Evolutionary conservation across 306 rosid species (phyloP), one percentile per base, ranked within the genome.

Genomic region (Fragaria ananassa): DNA sequence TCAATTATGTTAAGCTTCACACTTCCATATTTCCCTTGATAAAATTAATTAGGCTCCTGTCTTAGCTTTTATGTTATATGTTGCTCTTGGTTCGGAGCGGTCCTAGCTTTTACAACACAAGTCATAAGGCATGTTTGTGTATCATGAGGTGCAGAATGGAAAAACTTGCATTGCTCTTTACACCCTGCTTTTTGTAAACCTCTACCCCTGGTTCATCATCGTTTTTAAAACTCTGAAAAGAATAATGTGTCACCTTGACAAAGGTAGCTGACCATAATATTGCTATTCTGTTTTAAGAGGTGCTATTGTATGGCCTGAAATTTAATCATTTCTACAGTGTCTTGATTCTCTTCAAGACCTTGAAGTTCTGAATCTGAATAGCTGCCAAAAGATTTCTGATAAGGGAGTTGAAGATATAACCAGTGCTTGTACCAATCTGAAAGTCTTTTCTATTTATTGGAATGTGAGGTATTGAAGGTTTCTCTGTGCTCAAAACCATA

Each of bases 341-440:
- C 81, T 37, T n/a, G 83, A 71, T 82, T 87, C 93, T 83, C 90
- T 87, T 71, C 85, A 78, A 87, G 79, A 81, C 68, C 86, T 93
- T 78, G 91, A 87, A 84, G 79, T 85, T 83, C 82, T 93, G 75
- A 93, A 93, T 83, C 89, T 93, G 61, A 93, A 93, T 75, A 91
- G 90, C 86, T 93, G 97, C 88, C 97, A 89, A 79, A 93, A 89
- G 86, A 87, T 93, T 74, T 90, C 91, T 10, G 96, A 93, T 84
- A 80, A 83, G 15, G 97, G 96, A 81, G 81, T 89, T 79, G 86
- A 87, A 83, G 92, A 86, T 72, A 89, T 93, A 75, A 83, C 91
- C 75, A 82, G 85, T 78, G 84, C 86, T 69, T 90, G 94, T 76
- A 86, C 96, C 74, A 83, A 47, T 60, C 79, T 90, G 68, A 89